Evolutionary conservation across 495 filamentous ascomycete species (phyloP).

Genomic region (Penicillium atrosanguineum): DNA sequence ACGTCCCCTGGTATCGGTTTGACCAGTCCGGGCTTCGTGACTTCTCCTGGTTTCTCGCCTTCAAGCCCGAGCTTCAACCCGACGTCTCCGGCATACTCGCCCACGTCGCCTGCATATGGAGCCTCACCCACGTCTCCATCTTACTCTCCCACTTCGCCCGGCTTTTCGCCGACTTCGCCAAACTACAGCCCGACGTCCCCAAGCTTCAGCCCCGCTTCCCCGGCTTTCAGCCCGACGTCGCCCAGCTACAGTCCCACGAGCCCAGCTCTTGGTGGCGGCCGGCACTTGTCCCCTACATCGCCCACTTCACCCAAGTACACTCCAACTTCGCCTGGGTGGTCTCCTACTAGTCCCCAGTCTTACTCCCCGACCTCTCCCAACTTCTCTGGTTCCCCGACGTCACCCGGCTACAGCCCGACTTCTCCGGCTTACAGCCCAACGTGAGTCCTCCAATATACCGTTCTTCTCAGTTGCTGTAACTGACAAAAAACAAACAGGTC

Average conservation of each 20-base stretch:
- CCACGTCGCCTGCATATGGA: slow-evolving; percentile 69
- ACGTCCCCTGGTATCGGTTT: slow-evolving; percentile 61
- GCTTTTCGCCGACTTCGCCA: slow-evolving; percentile 72
- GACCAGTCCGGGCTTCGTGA: slow-evolving; percentile 53
- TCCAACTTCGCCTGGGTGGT: slow-evolving; percentile 69
- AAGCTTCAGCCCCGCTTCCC: slow-evolving; percentile 59
- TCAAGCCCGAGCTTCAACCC: slow-evolving; percentile 72
- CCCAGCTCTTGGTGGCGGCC: slow-evolving; percentile 52
- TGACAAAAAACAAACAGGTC: slow-evolving; percentile 44
- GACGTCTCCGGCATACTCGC: slow-evolving; percentile 79
- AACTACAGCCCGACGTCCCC: slow-evolving; percentile 64
- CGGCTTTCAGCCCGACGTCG: slow-evolving; percentile 55
- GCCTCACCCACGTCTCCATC: slow-evolving; percentile 66
- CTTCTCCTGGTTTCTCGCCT: slow-evolving; percentile 57
- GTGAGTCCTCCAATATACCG: slow-evolving; percentile 24
- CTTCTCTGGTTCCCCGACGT: slow-evolving; percentile 60
- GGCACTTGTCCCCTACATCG: slow-evolving; percentile 62
- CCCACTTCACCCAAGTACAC: slow-evolving; percentile 72
- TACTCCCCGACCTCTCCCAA: slow-evolving; percentile 78
- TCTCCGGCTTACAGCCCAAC: slow-evolving; percentile 49
- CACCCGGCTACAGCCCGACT: slow-evolving; percentile 58
- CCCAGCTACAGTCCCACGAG: slow-evolving; percentile 69
- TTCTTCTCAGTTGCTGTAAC: background rate
- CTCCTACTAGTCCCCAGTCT: slow-evolving; percentile 64
- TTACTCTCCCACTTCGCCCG: slow-evolving; percentile 83